phyloP scores from a whole-genome alignment of 2,329 filamentous ascomycete species.

The Microascus cirrosus region DNA sequence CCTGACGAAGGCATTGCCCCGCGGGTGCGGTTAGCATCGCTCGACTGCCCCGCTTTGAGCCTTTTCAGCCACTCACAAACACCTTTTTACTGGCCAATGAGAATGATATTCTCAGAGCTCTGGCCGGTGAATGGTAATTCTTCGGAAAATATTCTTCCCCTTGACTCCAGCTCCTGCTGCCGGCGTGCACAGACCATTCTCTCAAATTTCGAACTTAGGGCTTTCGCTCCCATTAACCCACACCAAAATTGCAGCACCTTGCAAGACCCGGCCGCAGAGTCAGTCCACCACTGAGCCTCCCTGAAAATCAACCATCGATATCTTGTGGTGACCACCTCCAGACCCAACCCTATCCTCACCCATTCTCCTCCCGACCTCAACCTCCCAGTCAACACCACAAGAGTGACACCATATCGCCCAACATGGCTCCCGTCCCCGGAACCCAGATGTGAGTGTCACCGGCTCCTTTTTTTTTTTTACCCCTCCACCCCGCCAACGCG shows the following conservation, averaged over 20 bases:
- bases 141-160: background rate
- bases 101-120: background rate
- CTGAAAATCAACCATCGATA: slow-evolving; percentile 6
- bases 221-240: slow-evolving; percentile 4
- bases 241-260: slow-evolving; percentile 4
- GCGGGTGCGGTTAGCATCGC: background rate
- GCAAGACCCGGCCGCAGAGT: background rate
- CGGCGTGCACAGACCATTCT: background rate
- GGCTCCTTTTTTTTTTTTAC: slow-evolving; percentile 5
- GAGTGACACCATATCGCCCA: slow-evolving; percentile 4
- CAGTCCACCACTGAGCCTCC: background rate
- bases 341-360: background rate
- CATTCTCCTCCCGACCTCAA: background rate
- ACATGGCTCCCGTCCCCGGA: slow-evolving; percentile 34
- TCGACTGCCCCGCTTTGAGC: background rate
- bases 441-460: slow-evolving; percentile 48
- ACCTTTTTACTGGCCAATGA: background rate
- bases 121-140: background rate
- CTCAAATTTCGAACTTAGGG: slow-evolving; percentile 3
- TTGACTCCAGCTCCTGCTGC: background rate
- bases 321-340: slow-evolving; percentile 5
- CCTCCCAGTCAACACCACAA: background rate
- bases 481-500: slow-evolving; percentile 2
- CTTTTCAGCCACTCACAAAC: background rate
- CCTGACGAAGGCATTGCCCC: background rate